Conservation (phyloP, 140 eudicot species). For the Flaveria floridana region DNA sequence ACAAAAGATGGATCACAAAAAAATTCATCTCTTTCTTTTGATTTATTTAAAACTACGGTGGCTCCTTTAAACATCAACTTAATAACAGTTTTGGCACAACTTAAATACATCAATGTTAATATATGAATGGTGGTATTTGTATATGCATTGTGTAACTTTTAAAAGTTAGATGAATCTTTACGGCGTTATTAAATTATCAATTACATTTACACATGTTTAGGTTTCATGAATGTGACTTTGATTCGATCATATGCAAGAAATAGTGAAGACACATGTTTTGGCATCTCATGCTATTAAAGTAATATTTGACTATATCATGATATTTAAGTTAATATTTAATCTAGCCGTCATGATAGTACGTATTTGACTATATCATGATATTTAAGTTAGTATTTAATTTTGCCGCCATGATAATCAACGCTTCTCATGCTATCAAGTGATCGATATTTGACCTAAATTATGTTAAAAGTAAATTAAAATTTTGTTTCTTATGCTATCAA, state of each 20-base stretch:
- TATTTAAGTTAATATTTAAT: neutral
- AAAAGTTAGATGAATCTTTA: neutral
- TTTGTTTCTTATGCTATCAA: no score
- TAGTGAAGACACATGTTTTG: neutral
- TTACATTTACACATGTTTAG: no score
- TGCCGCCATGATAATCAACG: neutral
- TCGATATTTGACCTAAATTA: no score
- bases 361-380: neutral
- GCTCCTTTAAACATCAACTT: no score
- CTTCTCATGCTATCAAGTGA: no score
- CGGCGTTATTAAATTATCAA: neutral
- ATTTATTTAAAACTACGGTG: no score
- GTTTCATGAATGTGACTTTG: neutral
- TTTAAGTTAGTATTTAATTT: neutral
- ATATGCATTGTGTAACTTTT: neutral
- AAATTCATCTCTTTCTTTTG: no score
- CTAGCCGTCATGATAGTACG: no score
- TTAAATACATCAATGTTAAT: no score
- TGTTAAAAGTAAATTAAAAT: no score
- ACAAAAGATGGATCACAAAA: no score
- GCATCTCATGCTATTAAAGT: neutral
- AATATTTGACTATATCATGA: neutral
- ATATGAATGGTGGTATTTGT: neutral
- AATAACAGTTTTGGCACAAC: no score
- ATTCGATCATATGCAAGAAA: neutral